Evolutionary conservation across 106 monocot genomes (phyloP), one percentile per base, ranked within the genome.

Genomic region (Dioscorea dumetorum): DNA sequence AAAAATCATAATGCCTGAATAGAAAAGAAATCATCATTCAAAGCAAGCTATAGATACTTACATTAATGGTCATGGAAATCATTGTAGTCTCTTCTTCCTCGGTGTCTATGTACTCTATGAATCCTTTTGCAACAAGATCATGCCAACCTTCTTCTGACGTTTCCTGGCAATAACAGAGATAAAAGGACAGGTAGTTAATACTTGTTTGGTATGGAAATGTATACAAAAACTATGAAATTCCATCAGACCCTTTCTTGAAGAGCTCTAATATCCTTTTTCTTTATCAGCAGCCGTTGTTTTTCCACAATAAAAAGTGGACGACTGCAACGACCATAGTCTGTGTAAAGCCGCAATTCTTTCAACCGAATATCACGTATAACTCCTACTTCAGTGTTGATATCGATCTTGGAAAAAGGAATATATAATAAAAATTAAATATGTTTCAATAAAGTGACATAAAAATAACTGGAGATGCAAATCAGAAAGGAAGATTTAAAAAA

Each of bases 51-150:
- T 41, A 62, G 24, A 51, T 48, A 92, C 84, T 86, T 53, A 92
- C 95, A 75, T 92, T 97, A 51, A 97, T 91, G 32, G 95, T 97
- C 95, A 97, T 97, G 9, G 95, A 91, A 62, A 97, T 97, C 95
- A 97, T 91, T 15, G 95, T 92, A 63, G 91, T 92, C 56, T 91
- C 95, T 76, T 97, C 95, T 81, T 97, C 95, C 77, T 91, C 95
- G 16, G 95, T 92, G 58, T 97, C 95, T 65, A 97, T 97, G 74
- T 97, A 92, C 67, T 92, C 89, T 16, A 92, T 92, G 67, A 84
- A 92, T 50, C 95, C 91, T 76, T 92, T 97, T 57, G 95, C 81
- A 60, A 97, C 91, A 62, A 97, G 80, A 70, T 97, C 88, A 76
- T 97, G 88, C 91, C 91, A 97, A 32, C 95, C 95, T 82, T 91